Evolutionary conservation across 192 early-diverging fungal genomes (phyloP).

Genomic region (Coemansia sp.): DNA sequence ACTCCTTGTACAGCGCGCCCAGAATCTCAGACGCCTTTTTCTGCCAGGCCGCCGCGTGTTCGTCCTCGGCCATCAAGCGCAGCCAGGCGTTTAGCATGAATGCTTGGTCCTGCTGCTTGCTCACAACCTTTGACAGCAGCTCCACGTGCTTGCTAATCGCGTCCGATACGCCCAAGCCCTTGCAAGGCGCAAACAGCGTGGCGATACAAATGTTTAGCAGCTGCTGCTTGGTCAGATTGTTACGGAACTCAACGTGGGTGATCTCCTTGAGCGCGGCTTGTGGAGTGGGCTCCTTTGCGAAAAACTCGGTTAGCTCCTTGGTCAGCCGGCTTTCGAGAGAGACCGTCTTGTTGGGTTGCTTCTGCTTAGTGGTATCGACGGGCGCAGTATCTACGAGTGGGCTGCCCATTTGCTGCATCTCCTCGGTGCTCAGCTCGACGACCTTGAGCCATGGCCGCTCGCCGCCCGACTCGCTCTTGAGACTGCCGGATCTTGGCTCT

Average conservation of each 20-base stretch:
- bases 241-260: slow-evolving; percentile 82
- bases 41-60: slow-evolving; percentile 46
- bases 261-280: slow-evolving; percentile 76
- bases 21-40: slow-evolving; percentile 64
- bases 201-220: slow-evolving; percentile 69
- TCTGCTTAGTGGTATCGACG: slow-evolving; percentile 15
- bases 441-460: slow-evolving; percentile 54
- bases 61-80: slow-evolving; percentile 34
- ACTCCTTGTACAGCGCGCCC: slow-evolving; percentile 71
- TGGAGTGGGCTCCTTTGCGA: slow-evolving; percentile 23
- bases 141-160: slow-evolving; percentile 20
- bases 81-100: slow-evolving; percentile 55
- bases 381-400: slow-evolving; percentile 21
- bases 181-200: slow-evolving; percentile 50
- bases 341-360: slow-evolving; percentile 25
- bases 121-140: slow-evolving; percentile 43
- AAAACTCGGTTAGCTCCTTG: slow-evolving; percentile 21
- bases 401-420: slow-evolving; percentile 49
- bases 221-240: slow-evolving; percentile 79
- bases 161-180: slow-evolving; percentile 27
- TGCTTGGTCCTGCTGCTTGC: slow-evolving; percentile 41
- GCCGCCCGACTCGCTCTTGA: slow-evolving; percentile 17
- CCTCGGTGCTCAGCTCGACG: slow-evolving; percentile 41
- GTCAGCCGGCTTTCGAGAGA: slow-evolving; percentile 38
- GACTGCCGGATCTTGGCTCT: slow-evolving; percentile 15